These are phyloP conservation scores for Malassezia psittaci DNA, from an alignment of 1,284 basidiomycete species.

Conservation along the genomic window DNA sequence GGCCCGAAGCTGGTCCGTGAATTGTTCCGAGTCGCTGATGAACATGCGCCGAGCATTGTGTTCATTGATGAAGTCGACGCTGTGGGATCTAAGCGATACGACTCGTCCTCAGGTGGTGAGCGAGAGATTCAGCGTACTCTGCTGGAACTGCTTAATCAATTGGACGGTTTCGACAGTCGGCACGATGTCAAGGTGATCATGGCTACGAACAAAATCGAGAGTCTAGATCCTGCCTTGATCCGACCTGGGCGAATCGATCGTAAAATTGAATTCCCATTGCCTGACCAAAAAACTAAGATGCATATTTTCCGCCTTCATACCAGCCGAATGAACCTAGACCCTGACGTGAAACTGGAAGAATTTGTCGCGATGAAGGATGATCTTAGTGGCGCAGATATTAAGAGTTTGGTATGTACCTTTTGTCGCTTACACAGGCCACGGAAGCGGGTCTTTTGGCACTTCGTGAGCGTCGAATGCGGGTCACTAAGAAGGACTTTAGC, in stretches of 20 bases:
- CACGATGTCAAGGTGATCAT: slow-evolving; percentile 87
- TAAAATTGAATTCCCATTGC: slow-evolving; percentile 61
- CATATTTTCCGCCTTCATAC: slow-evolving; percentile 98
- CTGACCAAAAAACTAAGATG: slow-evolving; percentile 48
- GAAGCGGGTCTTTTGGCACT: slow-evolving; percentile 91
- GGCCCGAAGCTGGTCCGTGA: slow-evolving; percentile 54
- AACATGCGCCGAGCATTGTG: slow-evolving; percentile 51
- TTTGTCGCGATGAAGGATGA: slow-evolving; percentile 94
- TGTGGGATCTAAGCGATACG: slow-evolving; percentile 51
- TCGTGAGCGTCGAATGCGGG: slow-evolving; percentile 88
- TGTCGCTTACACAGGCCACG: slow-evolving; percentile 51
- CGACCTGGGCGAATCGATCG: slow-evolving; percentile 98
- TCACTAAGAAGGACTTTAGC: slow-evolving; percentile 61
- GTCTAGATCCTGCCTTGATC: slow-evolving; percentile 89
- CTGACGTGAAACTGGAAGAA: slow-evolving; percentile 92
- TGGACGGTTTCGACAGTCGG: slow-evolving; percentile 97
- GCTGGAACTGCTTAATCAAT: slow-evolving; percentile 56
- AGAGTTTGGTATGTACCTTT: slow-evolving; percentile 57
- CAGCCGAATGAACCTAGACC: slow-evolving; percentile 79
- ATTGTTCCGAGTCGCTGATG: slow-evolving; percentile 51
- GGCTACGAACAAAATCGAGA: slow-evolving; percentile 85
- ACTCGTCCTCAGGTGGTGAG: slow-evolving; percentile 51
- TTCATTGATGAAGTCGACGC: slow-evolving; percentile 53
- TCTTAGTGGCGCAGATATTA: slow-evolving; percentile 92
- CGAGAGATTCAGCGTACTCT: slow-evolving; percentile 51